Evolutionary conservation across 768 basidiomycete species (phyloP).

Genomic region (Piloderma croceum): DNA sequence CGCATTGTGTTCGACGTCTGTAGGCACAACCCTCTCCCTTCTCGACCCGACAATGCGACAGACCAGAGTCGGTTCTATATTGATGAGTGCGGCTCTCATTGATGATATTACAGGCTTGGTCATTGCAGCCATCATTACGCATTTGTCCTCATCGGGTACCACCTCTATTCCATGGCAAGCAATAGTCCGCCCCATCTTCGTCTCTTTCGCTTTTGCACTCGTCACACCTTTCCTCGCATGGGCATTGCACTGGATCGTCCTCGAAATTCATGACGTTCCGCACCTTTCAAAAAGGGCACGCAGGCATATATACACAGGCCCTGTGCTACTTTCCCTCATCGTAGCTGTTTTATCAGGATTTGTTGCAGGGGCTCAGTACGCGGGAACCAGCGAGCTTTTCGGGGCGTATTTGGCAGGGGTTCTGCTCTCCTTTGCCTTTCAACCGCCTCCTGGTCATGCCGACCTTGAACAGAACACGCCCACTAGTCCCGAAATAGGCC

Average conservation of each 20-base stretch:
- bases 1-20: conserved; percentile 55
- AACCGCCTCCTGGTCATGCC: background rate
- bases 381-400: conserved; percentile 55
- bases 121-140: conserved; percentile 48
- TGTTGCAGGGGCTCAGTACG: conserved; percentile 43
- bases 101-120: conserved; percentile 63
- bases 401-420: conserved; percentile 59
- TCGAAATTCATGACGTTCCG: conserved; percentile 5
- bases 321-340: conserved; percentile 32
- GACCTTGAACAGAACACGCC: conserved; percentile 2
- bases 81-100: conserved; percentile 57
- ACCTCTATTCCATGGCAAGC: conserved; percentile 23
- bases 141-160: conserved; percentile 24
- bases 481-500: no score
- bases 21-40: conserved; percentile 63
- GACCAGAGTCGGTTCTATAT: conserved; percentile 49
- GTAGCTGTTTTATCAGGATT: conserved; percentile 36
- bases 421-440: conserved; percentile 21
- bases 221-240: conserved; percentile 32
- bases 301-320: conserved; percentile 7
- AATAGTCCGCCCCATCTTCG: conserved; percentile 50
- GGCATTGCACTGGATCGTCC: background rate
- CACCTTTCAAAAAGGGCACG: conserved; percentile 2
- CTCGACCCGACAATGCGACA: conserved; percentile 42
- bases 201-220: conserved; percentile 46